Conservation (phyloP, 768 basidiomycete species). For the Pleurotus platypus region DNA sequence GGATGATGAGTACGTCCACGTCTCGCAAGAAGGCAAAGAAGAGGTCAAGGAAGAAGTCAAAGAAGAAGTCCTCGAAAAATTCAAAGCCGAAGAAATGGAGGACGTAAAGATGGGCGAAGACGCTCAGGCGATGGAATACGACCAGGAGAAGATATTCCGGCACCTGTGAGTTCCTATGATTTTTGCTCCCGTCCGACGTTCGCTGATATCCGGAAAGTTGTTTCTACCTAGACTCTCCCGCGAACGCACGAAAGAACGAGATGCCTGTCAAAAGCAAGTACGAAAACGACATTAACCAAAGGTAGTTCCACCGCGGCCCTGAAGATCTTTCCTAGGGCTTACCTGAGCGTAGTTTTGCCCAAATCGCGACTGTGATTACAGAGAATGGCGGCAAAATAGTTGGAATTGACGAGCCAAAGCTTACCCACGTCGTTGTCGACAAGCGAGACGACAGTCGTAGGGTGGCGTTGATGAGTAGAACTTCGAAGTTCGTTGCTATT, state of each 20-base stretch:
- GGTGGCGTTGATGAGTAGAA: conserved; percentile 63
- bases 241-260: conserved; percentile 64
- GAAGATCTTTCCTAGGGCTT: not conserved
- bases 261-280: conserved; percentile 55
- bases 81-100: conserved; percentile 19
- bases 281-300: conserved; percentile 46
- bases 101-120: conserved; percentile 71
- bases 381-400: conserved; percentile 74
- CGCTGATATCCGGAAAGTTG: conserved; percentile 41
- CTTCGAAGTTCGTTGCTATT: conserved; percentile 54
- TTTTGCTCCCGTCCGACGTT: not conserved
- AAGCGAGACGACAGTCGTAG: conserved; percentile 78
- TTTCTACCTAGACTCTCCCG: conserved; percentile 85
- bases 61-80: not conserved
- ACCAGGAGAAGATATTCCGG: conserved; percentile 73
- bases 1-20: conserved; percentile 38
- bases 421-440: conserved; percentile 86
- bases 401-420: conserved; percentile 66
- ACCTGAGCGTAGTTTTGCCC: conserved; percentile 44
- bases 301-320: conserved; percentile 33
- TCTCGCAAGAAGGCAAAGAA: conserved; percentile 12
- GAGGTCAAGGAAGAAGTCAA: not conserved
- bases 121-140: conserved; percentile 69
- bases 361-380: conserved; percentile 47
- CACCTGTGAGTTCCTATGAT: conserved; percentile 58